phyloP scores from a whole-genome alignment of 1,139 yeast genomes.

The Keqinozyma sinolaborantium region DNA sequence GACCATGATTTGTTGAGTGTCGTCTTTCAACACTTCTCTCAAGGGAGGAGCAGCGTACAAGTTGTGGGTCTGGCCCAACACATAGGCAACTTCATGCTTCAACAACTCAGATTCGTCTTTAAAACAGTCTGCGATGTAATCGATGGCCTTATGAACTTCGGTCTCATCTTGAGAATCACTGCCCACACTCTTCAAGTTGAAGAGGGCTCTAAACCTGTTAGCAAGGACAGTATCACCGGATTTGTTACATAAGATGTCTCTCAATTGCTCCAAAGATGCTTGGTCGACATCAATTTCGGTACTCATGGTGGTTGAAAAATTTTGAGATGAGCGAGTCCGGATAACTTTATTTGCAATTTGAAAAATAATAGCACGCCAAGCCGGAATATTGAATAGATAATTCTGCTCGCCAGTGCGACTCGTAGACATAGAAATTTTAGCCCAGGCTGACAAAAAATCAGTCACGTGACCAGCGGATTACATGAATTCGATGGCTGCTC shows the following conservation, averaged over 20 bases:
- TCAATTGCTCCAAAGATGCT: constrained; percentile 61
- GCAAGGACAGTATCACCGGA: constrained; percentile 72
- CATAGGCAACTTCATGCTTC: constrained; percentile 98
- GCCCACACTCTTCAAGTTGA: constrained; percentile 85
- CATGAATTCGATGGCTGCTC: too few species aligned
- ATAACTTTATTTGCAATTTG: too few species aligned
- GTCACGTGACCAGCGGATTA: too few species aligned
- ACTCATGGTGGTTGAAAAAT: constrained; percentile 15
- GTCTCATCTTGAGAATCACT: constrained; percentile 51
- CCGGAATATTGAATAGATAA: too few species aligned
- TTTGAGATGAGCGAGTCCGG: constrained; percentile 1
- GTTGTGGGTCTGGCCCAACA: constrained; percentile 94
- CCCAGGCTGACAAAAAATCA: too few species aligned
- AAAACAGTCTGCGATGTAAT: constrained; percentile 81
- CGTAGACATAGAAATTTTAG: too few species aligned
- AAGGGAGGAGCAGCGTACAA: constrained; percentile 71
- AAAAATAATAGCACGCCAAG: too few species aligned
- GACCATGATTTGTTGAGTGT: constrained; percentile 86
- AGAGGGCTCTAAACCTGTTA: constrained; percentile 86
- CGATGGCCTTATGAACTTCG: constrained; percentile 60
- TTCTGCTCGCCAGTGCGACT: too few species aligned
- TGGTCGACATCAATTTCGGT: constrained; percentile 41
- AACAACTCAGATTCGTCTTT: constrained; percentile 82
- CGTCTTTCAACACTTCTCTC: constrained; percentile 65
- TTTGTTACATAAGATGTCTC: constrained; percentile 65